Conservation (phyloP, 2,329 filamentous ascomycete genomes). For the Canariomyces notabilis region DNA sequence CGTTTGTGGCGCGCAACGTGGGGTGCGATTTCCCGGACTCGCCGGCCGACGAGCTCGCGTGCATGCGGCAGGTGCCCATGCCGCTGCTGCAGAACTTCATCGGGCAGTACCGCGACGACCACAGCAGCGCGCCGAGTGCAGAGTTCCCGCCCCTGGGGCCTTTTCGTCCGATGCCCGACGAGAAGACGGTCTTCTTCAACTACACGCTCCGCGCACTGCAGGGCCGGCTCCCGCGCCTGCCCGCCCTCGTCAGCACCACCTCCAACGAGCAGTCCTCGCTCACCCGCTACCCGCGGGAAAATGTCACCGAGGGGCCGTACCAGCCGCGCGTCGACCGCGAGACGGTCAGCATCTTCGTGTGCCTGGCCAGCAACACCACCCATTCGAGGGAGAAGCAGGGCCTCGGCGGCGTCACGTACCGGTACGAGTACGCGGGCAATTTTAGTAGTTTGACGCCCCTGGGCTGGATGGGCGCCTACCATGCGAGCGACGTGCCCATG, state of each 20-base stretch:
- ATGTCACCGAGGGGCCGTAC: slow-evolving; percentile 29
- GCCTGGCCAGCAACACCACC: slow-evolving; percentile 25
- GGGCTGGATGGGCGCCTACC: slow-evolving; percentile 34
- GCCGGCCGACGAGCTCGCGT: slow-evolving; percentile 30
- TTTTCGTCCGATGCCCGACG: slow-evolving; percentile 29
- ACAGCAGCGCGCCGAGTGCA: slow-evolving; percentile 6
- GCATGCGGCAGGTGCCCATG: slow-evolving; percentile 33
- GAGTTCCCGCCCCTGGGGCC: slow-evolving; percentile 22
- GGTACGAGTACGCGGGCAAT: slow-evolving; percentile 39
- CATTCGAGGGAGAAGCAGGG: slow-evolving; percentile 7
- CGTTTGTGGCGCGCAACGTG: slow-evolving; percentile 31
- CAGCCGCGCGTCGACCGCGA: slow-evolving; percentile 21
- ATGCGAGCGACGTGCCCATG: slow-evolving; percentile 22
- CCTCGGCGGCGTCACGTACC: slow-evolving; percentile 34
- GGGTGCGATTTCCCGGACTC: slow-evolving; percentile 30
- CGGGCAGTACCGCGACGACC: slow-evolving; percentile 28
- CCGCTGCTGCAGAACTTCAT: slow-evolving; percentile 30
- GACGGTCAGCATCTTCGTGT: slow-evolving; percentile 25
- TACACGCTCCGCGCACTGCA: slow-evolving; percentile 26
- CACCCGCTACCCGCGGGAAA: slow-evolving; percentile 26
- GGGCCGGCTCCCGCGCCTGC: slow-evolving; percentile 26
- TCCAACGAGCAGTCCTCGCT: slow-evolving; percentile 31
- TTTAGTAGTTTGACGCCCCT: slow-evolving; percentile 36
- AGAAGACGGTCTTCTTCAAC: slow-evolving; percentile 29
- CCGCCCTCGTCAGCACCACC: slow-evolving; percentile 31